These are phyloP conservation scores for Candida coleopterorum DNA, from an alignment of 805 yeast genomes.

Conservation along the genomic window DNA sequence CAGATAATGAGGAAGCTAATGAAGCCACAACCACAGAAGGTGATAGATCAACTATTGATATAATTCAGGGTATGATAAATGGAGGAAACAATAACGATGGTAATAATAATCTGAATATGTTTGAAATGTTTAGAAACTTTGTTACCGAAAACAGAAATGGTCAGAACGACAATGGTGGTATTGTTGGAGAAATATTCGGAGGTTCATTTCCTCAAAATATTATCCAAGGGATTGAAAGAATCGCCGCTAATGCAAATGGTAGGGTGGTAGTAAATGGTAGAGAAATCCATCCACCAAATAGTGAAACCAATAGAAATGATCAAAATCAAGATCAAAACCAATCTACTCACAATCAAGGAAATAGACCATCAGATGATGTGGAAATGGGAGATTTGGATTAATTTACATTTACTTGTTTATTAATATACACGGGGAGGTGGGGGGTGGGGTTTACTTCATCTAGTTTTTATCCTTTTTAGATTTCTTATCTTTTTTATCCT, in stretches of 20 bases:
- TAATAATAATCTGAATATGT: neutral
- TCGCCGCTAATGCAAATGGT: conserved; percentile 4
- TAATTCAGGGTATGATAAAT: neutral
- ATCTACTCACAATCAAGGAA: neutral
- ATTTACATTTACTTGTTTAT: too few species aligned
- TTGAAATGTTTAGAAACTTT: conserved; percentile 5
- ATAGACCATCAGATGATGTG: conserved; percentile 3
- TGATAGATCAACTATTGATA: neutral
- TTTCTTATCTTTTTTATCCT: conserved; percentile 26
- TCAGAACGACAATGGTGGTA: neutral
- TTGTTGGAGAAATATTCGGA: conserved; percentile 1
- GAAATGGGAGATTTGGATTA: conserved; percentile 11
- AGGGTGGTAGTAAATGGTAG: conserved; percentile 8
- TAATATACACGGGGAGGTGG: too few species aligned
- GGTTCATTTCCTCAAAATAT: conserved; percentile 2
- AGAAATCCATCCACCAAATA: conserved; percentile 1
- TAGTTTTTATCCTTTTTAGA: conserved; percentile 2
- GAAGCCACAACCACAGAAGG: neutral
- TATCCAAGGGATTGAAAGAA: conserved; percentile 4
- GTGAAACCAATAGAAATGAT: neutral
- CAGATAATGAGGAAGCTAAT: neutral
- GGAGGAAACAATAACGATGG: neutral
- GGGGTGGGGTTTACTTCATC: too few species aligned
- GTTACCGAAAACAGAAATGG: neutral
- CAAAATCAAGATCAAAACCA: conserved; percentile 1